Conservation (phyloP, 2,329 filamentous ascomycete genomes). For the Talaromyces atroroseus region DNA sequence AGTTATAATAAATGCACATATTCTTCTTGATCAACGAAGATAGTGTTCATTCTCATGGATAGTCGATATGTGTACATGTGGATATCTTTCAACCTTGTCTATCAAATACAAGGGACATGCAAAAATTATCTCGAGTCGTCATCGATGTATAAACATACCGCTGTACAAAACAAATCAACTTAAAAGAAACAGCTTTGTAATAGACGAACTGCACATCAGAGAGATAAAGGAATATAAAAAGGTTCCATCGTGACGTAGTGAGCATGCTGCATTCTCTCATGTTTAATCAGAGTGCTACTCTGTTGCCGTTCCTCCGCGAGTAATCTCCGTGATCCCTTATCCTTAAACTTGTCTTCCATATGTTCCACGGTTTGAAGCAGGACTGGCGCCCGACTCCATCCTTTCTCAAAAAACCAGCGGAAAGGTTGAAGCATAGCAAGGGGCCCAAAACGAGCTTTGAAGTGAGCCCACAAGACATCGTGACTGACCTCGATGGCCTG, state of each 20-base stretch:
- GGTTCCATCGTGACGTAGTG: not conserved
- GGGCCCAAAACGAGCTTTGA: conserved; percentile 5
- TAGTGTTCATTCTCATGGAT: not conserved
- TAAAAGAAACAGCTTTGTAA: no score
- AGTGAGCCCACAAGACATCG: conserved; percentile 21
- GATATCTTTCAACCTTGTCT: not conserved
- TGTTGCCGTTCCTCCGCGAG: not conserved
- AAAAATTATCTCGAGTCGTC: not conserved
- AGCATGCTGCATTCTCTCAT: not conserved
- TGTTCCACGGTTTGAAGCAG: not conserved
- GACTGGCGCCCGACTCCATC: not conserved
- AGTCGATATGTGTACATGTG: not conserved
- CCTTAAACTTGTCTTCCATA: conserved; percentile 1
- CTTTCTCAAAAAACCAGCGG: conserved; percentile 17
- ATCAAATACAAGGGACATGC: not conserved
- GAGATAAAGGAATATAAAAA: not conserved
- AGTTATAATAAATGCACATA: not conserved
- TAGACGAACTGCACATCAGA: not conserved
- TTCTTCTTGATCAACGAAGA: not conserved
- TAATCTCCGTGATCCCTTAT: not conserved
- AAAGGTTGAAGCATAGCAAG: conserved; percentile 14
- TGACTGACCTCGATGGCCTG: conserved; percentile 22
- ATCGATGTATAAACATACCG: not conserved
- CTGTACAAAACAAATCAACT: not conserved
- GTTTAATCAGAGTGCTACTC: not conserved